Base-by-base conservation (phyloP, 2,329 filamentous ascomycete species). In the Epichloe uncinata region DNA sequence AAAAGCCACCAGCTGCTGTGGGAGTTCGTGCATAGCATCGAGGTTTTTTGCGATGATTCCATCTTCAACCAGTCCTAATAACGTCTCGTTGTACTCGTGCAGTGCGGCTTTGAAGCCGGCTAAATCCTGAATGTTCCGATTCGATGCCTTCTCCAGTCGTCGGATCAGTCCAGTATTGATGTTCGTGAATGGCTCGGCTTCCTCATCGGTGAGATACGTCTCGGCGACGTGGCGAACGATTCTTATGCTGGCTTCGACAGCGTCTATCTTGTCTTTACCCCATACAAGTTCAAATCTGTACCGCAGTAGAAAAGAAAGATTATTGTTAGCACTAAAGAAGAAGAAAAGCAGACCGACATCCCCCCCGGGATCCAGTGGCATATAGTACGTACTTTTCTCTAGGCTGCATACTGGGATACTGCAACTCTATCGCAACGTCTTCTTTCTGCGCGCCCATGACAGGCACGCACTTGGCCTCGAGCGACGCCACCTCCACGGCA, bases 201-300 rank as follows among this genome's bases (percentile, higher is more conserved):
- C 74, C 46, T 82, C 77, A 20, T 81, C 74, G 18, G 84, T 85
- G 35, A 95, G 77, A 65, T 95, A 96, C 59, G 84, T 82, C 52
- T 84, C 78, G 50, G 81, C 80, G 43, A 89, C 79, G 43, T 81
- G 78, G 54, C 80, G 76, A 50, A 89, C 78, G 26, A 86, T 80
- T 49, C 79, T 73, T 54, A 82, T 75, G 57, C 88, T 88, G 53
- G 87, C 85, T 56, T 84, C 77, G 33, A 85, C 77, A 40, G 85
- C 84, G 59, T 90, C 82, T 55, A 89, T 85, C 56, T 83, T 84
- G 56, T 94, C 87, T 55, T 84, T 84, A 45, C 86, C 86, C 61
- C 79, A 80, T 30, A 91, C 83, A 9, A 93, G 77, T 58, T 90
- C 79, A 44, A 64, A 67, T 47, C 65, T 69, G 47, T 54, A 55